Evolutionary conservation across 2,329 filamentous ascomycete genomes (phyloP).

Genomic region (Penicillium sp.): DNA sequence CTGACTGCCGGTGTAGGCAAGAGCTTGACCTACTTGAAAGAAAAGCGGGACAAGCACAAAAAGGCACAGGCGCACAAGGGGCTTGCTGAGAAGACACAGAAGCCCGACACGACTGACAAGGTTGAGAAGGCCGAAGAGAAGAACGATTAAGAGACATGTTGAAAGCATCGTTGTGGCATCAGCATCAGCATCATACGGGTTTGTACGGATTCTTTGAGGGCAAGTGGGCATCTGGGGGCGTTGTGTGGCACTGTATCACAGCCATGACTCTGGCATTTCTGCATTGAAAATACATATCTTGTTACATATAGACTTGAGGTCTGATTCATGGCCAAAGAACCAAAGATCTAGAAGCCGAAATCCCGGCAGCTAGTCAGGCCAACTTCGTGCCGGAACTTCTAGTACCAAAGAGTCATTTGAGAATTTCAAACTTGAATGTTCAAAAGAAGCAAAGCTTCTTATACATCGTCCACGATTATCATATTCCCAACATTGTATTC

Average conservation of each 20-base stretch:
- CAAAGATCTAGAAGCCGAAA: not conserved
- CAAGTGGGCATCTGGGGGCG: slow-evolving; percentile 24
- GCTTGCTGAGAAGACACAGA: slow-evolving; percentile 9
- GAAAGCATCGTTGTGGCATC: not conserved
- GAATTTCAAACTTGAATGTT: not conserved
- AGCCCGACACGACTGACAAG: not conserved
- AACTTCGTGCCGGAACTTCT: not conserved
- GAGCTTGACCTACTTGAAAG: slow-evolving; percentile 74
- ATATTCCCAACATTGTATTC: not conserved
- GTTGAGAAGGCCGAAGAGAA: slow-evolving; percentile 21
- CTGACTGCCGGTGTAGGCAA: slow-evolving; percentile 75
- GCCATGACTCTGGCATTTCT: slow-evolving; percentile 14
- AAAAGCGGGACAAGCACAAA: slow-evolving; percentile 73
- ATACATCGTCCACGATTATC: not conserved
- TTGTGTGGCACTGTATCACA: slow-evolving; percentile 23
- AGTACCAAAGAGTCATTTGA: not conserved
- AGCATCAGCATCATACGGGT: not conserved
- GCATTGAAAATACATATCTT: slow-evolving; percentile 13
- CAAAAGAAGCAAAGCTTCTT: not conserved
- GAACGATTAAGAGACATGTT: slow-evolving; percentile 13
- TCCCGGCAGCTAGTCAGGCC: not conserved
- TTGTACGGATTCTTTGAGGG: slow-evolving; percentile 8
- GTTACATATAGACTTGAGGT: not conserved
- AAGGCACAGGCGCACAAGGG: slow-evolving; percentile 40
- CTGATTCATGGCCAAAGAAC: not conserved